Percentiles rank a stretch among this genome's conserved stretches.
phyloP scores from a whole-genome alignment of 2,329 filamentous ascomycete genomes.

The Mycosphaerella sp. region DNA sequence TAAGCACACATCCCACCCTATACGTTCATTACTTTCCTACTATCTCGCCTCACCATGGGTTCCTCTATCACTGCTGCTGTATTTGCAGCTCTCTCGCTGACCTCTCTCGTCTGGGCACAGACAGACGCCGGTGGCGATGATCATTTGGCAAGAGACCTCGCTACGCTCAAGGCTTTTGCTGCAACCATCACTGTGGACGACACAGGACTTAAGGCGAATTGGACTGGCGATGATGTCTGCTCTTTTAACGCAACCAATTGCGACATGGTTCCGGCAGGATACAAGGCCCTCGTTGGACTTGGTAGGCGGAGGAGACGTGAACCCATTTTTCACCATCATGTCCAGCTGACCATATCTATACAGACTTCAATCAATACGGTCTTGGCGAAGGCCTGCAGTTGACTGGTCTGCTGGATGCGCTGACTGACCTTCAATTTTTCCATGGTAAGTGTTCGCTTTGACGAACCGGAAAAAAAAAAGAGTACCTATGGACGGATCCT shows the following conservation, averaged over 20 bases:
- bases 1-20: neutral
- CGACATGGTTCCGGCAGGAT: slow-evolving; percentile 1
- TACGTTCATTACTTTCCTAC: neutral
- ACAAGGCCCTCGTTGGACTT: slow-evolving; percentile 9
- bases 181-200: slow-evolving; percentile 12
- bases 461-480: neutral
- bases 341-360: neutral
- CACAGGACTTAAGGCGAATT: slow-evolving; percentile 2
- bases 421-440: slow-evolving; percentile 10
- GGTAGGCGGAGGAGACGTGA: neutral
- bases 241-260: slow-evolving; percentile 6
- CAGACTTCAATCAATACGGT: slow-evolving; percentile 6
- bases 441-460: slow-evolving; percentile 3
- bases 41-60: neutral
- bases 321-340: neutral
- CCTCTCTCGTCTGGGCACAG: slow-evolving; percentile 1
- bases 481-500: neutral
- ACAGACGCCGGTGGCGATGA: too few species aligned
- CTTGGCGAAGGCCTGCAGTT: slow-evolving; percentile 6
- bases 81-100: neutral
- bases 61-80: neutral
- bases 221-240: slow-evolving; percentile 13
- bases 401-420: slow-evolving; percentile 9
- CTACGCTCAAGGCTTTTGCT: slow-evolving; percentile 11
- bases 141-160: slow-evolving; percentile 8